Conservation (phyloP, 116 monocot species). For the Dioscorea cayenensis region DNA sequence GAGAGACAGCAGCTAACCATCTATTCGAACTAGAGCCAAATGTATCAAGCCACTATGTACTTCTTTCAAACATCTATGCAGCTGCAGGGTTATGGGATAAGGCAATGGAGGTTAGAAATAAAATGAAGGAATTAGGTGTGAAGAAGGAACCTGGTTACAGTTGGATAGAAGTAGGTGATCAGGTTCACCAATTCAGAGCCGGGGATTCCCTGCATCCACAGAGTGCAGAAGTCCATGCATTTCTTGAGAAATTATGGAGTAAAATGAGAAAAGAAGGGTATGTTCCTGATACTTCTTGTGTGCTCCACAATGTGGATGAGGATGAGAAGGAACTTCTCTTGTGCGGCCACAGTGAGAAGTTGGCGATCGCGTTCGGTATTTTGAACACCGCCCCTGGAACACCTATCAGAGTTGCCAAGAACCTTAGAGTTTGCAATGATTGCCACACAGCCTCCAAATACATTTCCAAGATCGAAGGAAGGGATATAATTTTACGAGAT, state of each 20-base stretch:
- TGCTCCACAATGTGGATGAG: conserved; percentile 70
- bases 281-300: conserved; percentile 62
- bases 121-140: conserved; percentile 71
- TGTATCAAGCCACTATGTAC: conserved; percentile 79
- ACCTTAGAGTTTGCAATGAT: conserved; percentile 89
- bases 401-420: conserved; percentile 69
- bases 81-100: conserved; percentile 54
- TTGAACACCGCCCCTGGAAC: conserved; percentile 51
- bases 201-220: conserved; percentile 66
- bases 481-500: conserved; percentile 77
- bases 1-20: conserved; percentile 53
- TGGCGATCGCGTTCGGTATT: conserved; percentile 84
- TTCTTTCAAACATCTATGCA: conserved; percentile 83
- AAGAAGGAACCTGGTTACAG: conserved; percentile 82
- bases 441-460: conserved; percentile 72
- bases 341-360: conserved; percentile 78
- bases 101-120: conserved; percentile 55
- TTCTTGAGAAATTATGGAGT: conserved; percentile 37
- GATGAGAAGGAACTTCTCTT: conserved; percentile 67
- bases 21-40: conserved; percentile 70
- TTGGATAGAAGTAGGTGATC: conserved; percentile 65
- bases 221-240: conserved; percentile 33
- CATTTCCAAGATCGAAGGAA: conserved; percentile 52
- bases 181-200: conserved; percentile 62
- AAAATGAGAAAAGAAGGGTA: conserved; percentile 61